A percentile compares a stretch with the other conserved stretches of the same genome.
phyloP scores from a whole-genome alignment of 805 yeast genomes.

The Metschnikowia baotianmanensis region DNA sequence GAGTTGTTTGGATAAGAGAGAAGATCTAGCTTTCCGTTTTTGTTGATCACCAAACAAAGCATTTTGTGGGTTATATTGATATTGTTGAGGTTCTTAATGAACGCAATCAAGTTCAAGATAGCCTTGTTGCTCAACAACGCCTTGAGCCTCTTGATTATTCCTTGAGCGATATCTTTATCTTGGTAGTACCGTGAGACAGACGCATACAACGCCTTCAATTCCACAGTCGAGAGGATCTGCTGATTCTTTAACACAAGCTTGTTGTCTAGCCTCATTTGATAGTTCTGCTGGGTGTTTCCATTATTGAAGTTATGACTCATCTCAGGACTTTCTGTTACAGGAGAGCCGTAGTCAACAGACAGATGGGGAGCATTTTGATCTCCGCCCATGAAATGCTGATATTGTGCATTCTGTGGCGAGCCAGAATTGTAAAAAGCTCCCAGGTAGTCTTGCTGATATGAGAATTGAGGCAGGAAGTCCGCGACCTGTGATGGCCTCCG shows the following conservation, averaged over 20 bases:
- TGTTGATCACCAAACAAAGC: constrained; percentile 51
- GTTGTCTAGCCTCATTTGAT: constrained; percentile 50
- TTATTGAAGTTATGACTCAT: not conserved
- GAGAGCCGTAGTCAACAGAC: not conserved
- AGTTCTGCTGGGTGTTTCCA: not conserved
- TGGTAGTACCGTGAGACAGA: constrained; percentile 56
- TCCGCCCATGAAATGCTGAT: constrained; percentile 1
- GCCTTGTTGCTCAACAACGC: constrained; percentile 26
- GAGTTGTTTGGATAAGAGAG: constrained; percentile 65
- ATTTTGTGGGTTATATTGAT: constrained; percentile 40
- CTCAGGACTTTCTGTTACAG: not conserved
- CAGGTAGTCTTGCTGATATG: constrained; percentile 6
- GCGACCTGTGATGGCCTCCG: constrained; percentile 44
- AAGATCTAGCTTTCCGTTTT: constrained; percentile 67
- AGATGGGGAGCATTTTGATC: not conserved
- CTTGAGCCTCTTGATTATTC: constrained; percentile 28
- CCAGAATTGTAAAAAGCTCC: constrained; percentile 11
- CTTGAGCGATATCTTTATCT: constrained; percentile 25
- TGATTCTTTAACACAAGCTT: constrained; percentile 58
- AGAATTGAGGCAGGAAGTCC: constrained; percentile 20
- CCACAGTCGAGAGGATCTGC: constrained; percentile 58
- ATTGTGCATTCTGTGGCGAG: constrained; percentile 1
- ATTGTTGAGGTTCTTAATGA: constrained; percentile 41
- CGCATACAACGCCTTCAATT: constrained; percentile 47
- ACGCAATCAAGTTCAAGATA: constrained; percentile 32